Evolutionary conservation across 2,329 filamentous ascomycete species (phyloP).

Genomic region (Ramularia endophylla): DNA sequence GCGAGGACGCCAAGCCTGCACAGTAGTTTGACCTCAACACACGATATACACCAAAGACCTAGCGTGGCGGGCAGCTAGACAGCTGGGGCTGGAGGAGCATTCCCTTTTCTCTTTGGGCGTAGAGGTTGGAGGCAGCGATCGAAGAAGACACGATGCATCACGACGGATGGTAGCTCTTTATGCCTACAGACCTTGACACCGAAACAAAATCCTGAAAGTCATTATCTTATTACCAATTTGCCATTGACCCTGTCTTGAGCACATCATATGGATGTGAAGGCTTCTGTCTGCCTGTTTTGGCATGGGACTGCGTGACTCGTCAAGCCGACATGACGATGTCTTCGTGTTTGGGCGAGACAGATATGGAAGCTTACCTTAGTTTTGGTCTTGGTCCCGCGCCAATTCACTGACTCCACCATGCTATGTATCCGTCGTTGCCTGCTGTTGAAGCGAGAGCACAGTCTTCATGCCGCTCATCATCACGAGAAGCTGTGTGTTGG

Average conservation of each 20-base stretch:
- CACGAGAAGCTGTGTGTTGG: too few relatives aligned
- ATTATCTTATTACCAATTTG: slow-evolving; percentile 3
- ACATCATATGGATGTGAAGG: too few relatives aligned
- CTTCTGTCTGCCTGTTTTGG: too few relatives aligned
- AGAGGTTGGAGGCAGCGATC: slow-evolving; percentile 19
- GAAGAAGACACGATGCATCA: slow-evolving; percentile 18
- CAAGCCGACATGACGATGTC: too few relatives aligned
- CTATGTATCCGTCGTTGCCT: too few relatives aligned
- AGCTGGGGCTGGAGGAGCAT: slow-evolving; percentile 21
- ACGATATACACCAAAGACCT: slow-evolving; percentile 20
- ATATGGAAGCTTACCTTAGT: neutral
- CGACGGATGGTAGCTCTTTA: slow-evolving; percentile 12
- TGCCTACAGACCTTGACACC: slow-evolving; percentile 18
- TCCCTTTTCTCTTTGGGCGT: slow-evolving; percentile 21
- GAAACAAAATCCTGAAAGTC: slow-evolving; percentile 17
- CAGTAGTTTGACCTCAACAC: slow-evolving; percentile 28
- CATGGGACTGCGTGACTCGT: neutral
- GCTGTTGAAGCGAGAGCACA: too few relatives aligned
- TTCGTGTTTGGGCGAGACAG: slow-evolving; percentile 1
- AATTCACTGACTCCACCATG: neutral
- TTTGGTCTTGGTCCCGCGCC: too few relatives aligned
- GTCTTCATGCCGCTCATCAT: too few relatives aligned
- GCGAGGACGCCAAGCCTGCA: slow-evolving; percentile 43
- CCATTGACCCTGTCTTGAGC: too few relatives aligned
- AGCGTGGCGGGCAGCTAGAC: slow-evolving; percentile 18